These are phyloP conservation scores for Psophocarpus tetragonolobus DNA, from an alignment of 306 rosid genomes.

Conservation along the genomic window DNA sequence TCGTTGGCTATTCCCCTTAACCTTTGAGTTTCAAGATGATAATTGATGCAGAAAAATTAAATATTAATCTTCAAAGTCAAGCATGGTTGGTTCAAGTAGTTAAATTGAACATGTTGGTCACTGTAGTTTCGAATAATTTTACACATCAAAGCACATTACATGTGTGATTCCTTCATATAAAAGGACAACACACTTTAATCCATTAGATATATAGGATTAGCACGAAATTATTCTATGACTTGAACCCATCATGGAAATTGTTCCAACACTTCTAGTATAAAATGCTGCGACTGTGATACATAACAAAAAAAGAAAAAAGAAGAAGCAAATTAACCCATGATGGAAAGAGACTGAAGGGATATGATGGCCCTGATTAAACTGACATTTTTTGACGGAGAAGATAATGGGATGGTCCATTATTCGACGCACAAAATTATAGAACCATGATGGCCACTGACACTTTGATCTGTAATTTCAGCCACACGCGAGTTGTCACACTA, in stretches of 20 bases:
- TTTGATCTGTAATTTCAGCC: constrained; percentile 22
- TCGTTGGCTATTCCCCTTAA: too few species aligned
- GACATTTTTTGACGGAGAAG: background rate
- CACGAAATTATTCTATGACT: too few species aligned
- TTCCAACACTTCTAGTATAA: too few species aligned
- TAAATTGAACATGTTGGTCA: constrained; percentile 14
- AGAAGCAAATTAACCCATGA: constrained; percentile 13
- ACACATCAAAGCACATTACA: background rate
- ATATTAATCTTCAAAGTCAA: background rate
- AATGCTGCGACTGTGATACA: too few species aligned
- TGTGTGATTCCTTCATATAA: background rate
- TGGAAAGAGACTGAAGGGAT: constrained; percentile 23
- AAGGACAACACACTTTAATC: background rate
- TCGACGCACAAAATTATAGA: constrained; percentile 34
- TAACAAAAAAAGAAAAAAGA: background rate
- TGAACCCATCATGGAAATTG: too few species aligned
- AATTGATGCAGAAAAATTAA: too few species aligned
- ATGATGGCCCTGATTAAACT: constrained; percentile 16
- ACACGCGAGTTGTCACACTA: constrained; percentile 5
- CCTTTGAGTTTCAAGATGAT: too few species aligned
- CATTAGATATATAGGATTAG: constrained; percentile 3
- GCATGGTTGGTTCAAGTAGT: background rate
- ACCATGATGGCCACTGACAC: constrained; percentile 16
- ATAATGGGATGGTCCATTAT: constrained; percentile 42
- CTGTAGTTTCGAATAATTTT: background rate